These are phyloP conservation scores for Globisporangium middletonii DNA, from an alignment of 352 stramenopile genomes.

Conservation along the genomic window DNA sequence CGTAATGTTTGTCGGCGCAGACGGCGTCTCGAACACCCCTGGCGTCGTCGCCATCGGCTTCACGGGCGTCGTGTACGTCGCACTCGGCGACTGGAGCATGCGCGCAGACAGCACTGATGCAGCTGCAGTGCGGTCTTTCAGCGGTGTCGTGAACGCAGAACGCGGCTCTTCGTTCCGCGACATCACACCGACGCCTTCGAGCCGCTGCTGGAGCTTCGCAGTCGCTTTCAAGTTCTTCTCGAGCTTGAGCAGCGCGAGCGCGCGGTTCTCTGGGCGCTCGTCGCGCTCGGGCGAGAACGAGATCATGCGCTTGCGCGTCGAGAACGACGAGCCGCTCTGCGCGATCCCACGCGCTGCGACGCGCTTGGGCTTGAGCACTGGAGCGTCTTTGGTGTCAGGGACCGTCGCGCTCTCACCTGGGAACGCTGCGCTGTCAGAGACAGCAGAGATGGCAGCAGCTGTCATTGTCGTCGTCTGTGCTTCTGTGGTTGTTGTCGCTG, in stretches of 20 bases:
- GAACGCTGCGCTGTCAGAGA: background rate
- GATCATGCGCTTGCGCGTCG: conserved; percentile 73
- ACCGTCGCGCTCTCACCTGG: background rate
- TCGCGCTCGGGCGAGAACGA: conserved; percentile 69
- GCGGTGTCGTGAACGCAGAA: conserved; percentile 13
- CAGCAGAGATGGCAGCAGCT: background rate
- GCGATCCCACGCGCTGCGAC: conserved; percentile 45
- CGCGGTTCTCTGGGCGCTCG: conserved; percentile 45
- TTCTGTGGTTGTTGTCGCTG: background rate
- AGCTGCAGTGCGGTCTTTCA: conserved; percentile 4
- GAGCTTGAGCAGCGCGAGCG: conserved; percentile 44
- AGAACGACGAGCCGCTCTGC: conserved; percentile 63
- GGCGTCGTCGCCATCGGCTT: conserved; percentile 1
- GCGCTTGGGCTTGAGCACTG: conserved; percentile 8
- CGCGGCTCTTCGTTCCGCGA: conserved; percentile 9
- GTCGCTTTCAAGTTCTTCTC: conserved; percentile 69
- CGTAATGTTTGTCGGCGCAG: conserved; percentile 6
- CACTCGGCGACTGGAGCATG: background rate
- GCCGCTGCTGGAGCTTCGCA: conserved; percentile 55
- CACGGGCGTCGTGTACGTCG: conserved; percentile 3
- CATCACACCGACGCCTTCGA: conserved; percentile 30
- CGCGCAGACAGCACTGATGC: background rate
- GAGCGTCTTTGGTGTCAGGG: background rate
- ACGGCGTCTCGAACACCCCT: conserved; percentile 8
- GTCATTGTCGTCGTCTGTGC: background rate